Percentiles rank a stretch among this genome's conserved stretches.
Conservation (phyloP, 371 early-diverging fungal genomes). For the Lichtheimia ramosa region DNA sequence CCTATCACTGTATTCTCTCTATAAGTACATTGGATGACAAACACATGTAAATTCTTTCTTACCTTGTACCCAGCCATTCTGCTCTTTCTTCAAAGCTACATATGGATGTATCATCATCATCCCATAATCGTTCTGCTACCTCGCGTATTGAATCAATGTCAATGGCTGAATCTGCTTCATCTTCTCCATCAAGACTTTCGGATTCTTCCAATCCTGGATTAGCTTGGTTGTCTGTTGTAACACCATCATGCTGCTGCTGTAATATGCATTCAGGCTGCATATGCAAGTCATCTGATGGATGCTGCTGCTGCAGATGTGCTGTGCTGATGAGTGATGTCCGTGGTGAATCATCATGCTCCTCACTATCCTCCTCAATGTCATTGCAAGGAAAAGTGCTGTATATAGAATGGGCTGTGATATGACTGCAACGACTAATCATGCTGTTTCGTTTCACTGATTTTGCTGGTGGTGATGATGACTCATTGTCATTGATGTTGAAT, state of each 20-base stretch:
- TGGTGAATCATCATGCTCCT: background rate
- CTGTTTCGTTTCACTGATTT: no score
- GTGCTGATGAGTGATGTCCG: background rate
- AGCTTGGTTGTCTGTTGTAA: no score
- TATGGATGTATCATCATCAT: constrained; percentile 29
- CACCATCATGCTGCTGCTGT: background rate
- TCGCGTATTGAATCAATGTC: no score
- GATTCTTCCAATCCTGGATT: no score
- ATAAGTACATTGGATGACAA: background rate
- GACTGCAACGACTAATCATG: background rate
- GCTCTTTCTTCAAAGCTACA: constrained; percentile 35
- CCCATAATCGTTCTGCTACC: constrained; percentile 33
- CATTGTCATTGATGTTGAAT: no score
- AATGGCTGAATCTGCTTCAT: no score
- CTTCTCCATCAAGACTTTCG: no score
- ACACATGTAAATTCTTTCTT: background rate
- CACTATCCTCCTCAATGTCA: background rate
- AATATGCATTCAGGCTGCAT: no score
- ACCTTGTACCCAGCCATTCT: constrained; percentile 49
- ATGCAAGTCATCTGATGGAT: background rate
- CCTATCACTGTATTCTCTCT: constrained; percentile 10
- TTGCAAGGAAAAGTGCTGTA: constrained; percentile 5
- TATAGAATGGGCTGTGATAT: constrained; percentile 1
- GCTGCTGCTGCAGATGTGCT: background rate
- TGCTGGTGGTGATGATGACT: no score